Evolutionary conservation across 768 basidiomycete species (phyloP), one percentile per base, ranked within the genome.

Genomic region (Chalciporus chontae): DNA sequence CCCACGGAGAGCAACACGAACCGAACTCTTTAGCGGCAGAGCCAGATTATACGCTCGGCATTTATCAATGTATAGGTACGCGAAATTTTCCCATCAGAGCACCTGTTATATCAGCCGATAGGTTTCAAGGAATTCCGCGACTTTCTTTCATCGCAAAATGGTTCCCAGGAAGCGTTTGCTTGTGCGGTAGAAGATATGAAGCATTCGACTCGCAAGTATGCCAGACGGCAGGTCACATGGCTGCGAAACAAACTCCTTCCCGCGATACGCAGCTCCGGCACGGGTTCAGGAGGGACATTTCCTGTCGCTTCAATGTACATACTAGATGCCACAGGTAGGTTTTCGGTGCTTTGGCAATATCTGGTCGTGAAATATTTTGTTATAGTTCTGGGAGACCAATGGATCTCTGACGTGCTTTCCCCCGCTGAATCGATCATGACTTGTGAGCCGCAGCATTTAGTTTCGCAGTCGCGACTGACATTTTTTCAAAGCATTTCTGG

Each of bases 61-160:
- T 98, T 49, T 97, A 89, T 68, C 96, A 99, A 65, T 81, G 91
- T 0, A 99, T 99, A 52, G 95, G 94, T 88, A 60, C 38, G 68
- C 7, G 15, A 34, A 36, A 59, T 44, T 18, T 40, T 45, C 42
- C 8, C 26, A 21, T 27, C 31, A 15, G 40, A 17, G 21, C 17
- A 27, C 36, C 34, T 40, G n/a, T 53, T 54, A 47, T 48, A 63
- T 39, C 44, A 31, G 10, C 19, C 39, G 15, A 34, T 58, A 97
- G 95, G 96, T 5, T 98, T 90, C 72, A 92, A 86, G 65, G 95
- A 97, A 69, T 97, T 99, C 61, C 73, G 83, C 54, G 62, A 73
- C 19, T 85, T 87, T 67, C 71, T 92, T 23, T 69, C 71, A n/a
- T 66, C 73, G 11, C 58, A 75, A 8, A 59, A 72, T 13, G 67